Percentiles rank a stretch among this genome's conserved stretches.
Evolutionary conservation across 352 stramenopile species (phyloP).

Genomic region (Pythium utonaiense): DNA sequence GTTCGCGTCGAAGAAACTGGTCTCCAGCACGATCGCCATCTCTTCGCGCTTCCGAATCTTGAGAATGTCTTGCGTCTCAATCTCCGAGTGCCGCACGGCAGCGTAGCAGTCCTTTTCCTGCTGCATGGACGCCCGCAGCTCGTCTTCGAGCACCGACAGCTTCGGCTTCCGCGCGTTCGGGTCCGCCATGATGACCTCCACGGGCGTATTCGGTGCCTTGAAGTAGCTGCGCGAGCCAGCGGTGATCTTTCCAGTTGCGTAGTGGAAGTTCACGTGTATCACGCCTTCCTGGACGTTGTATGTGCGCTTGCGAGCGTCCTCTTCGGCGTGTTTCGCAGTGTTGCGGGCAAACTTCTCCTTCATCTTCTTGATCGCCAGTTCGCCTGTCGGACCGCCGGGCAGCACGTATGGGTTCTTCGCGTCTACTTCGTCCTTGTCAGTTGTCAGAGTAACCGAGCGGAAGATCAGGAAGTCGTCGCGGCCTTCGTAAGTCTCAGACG

Average conservation of each 20-base stretch:
- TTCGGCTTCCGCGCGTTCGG: slow-evolving; percentile 63
- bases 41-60: slow-evolving; percentile 87
- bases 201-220: slow-evolving; percentile 62
- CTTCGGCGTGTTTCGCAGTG: slow-evolving; percentile 37
- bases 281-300: slow-evolving; percentile 89
- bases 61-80: slow-evolving; percentile 91
- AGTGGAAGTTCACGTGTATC: slow-evolving; percentile 91
- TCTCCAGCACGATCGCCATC: slow-evolving; percentile 79
- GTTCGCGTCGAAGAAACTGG: slow-evolving; percentile 78
- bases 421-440: slow-evolving; percentile 74
- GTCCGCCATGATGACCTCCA: slow-evolving; percentile 75
- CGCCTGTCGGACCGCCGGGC: slow-evolving; percentile 59
- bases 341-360: slow-evolving; percentile 90
- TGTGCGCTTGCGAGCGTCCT: slow-evolving; percentile 87
- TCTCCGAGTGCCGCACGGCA: slow-evolving; percentile 76
- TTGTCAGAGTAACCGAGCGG: slow-evolving; percentile 73
- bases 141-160: slow-evolving; percentile 68
- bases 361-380: slow-evolving; percentile 91
- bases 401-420: slow-evolving; percentile 78
- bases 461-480: slow-evolving; percentile 86
- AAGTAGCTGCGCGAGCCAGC: slow-evolving; percentile 73
- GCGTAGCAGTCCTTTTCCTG: slow-evolving; percentile 92
- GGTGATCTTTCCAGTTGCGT: slow-evolving; percentile 91
- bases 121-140: slow-evolving; percentile 61
- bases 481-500: slow-evolving; percentile 82